phyloP scores from a whole-genome alignment of 129 eudicot species.

The Artemisia annua region DNA sequence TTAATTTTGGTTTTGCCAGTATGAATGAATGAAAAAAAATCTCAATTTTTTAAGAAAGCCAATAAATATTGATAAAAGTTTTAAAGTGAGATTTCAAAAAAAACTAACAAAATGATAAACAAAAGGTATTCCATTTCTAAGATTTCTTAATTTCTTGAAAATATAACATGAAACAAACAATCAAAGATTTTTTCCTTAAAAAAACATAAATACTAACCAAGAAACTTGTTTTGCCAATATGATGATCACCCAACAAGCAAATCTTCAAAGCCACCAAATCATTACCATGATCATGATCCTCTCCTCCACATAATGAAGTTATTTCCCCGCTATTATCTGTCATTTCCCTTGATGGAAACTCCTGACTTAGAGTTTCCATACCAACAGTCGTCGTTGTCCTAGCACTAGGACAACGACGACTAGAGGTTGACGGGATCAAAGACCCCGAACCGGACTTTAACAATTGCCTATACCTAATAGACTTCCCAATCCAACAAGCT shows the following conservation, averaged over 20 bases:
- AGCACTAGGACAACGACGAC: constrained; percentile 9
- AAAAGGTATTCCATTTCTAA: too few species aligned
- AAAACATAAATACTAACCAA: constrained; percentile 44
- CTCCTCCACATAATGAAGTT: constrained; percentile 17
- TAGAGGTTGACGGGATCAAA: constrained; percentile 7
- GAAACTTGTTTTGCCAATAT: constrained; percentile 79
- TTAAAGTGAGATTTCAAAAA: not conserved
- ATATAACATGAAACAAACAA: not conserved
- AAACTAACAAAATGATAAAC: not conserved
- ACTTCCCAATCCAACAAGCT: constrained; percentile 47
- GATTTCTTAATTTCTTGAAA: not conserved
- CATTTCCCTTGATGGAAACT: constrained; percentile 20
- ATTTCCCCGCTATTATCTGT: constrained; percentile 21
- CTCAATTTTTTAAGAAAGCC: too few species aligned
- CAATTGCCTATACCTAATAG: constrained; percentile 34
- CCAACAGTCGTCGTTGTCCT: not conserved
- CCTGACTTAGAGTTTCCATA: not conserved
- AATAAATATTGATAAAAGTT: too few species aligned
- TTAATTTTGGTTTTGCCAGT: not conserved
- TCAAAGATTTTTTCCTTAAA: not conserved
- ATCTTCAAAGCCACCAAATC: constrained; percentile 69
- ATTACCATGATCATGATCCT: constrained; percentile 25
- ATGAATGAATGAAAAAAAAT: not conserved
- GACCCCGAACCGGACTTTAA: constrained; percentile 24
- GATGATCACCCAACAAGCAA: constrained; percentile 74